These are phyloP conservation scores for Candida albicans DNA, from an alignment of 1,139 yeast genomes.

Conservation along the genomic window DNA sequence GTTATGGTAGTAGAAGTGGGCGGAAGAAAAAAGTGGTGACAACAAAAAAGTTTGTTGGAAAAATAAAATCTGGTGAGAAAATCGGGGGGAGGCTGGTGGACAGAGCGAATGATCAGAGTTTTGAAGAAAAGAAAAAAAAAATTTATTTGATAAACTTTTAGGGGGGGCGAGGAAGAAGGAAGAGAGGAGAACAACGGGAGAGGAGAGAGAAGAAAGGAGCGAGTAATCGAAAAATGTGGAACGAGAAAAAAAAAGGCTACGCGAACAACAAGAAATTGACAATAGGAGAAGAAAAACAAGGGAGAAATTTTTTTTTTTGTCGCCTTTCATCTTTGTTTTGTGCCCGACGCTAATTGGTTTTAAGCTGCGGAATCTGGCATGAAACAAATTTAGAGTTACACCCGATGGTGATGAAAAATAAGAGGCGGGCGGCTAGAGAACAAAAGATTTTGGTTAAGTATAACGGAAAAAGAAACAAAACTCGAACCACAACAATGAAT, in stretches of 20 bases:
- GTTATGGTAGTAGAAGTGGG: constrained; percentile 6
- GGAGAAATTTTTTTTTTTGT: constrained; percentile 1
- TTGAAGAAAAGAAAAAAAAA: constrained; percentile 4
- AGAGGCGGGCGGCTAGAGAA: neutral
- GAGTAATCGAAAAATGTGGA: neutral
- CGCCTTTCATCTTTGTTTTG: neutral
- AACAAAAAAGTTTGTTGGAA: neutral
- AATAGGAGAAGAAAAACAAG: neutral
- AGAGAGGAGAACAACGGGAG: constrained; percentile 2
- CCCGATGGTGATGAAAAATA: too few relatives aligned
- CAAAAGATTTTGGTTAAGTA: neutral
- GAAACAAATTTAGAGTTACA: too few relatives aligned
- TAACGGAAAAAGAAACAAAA: too few relatives aligned
- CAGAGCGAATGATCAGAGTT: constrained; percentile 4
- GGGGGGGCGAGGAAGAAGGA: constrained; percentile 4
- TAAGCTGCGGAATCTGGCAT: too few relatives aligned
- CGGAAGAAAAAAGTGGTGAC: constrained; percentile 7
- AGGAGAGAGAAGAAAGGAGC: neutral
- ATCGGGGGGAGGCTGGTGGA: constrained; percentile 5
- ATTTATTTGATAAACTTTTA: neutral
- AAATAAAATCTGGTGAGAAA: constrained; percentile 4
- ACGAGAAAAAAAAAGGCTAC: too few relatives aligned
- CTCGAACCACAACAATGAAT: neutral
- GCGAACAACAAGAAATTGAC: too few relatives aligned
- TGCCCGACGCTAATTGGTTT: too few relatives aligned